phyloP scores from a whole-genome alignment of 495 filamentous ascomycete genomes.

The Aspergillus diversus region DNA sequence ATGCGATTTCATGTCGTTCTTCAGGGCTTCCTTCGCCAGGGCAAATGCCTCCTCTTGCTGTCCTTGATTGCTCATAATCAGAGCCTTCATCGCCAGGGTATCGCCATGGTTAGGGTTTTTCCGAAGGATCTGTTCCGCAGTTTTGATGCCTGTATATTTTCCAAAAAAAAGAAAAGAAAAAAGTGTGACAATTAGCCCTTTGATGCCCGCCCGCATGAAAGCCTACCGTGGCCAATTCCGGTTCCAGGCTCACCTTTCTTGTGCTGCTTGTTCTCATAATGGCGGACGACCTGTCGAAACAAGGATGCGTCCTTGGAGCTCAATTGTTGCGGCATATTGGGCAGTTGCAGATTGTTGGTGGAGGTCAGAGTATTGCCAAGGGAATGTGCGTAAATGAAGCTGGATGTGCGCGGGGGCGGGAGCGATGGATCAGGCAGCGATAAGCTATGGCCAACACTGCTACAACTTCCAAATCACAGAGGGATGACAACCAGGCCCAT shows the following conservation, averaged over 20 bases:
- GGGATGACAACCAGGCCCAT: constrained; percentile 9
- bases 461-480: constrained; percentile 10
- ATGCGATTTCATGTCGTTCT: constrained; percentile 96
- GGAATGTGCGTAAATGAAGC: constrained; percentile 42
- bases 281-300: constrained; percentile 90
- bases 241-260: constrained; percentile 70
- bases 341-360: constrained; percentile 34
- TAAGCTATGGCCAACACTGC: constrained; percentile 24
- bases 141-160: constrained; percentile 70
- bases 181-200: constrained; percentile 20
- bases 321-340: constrained; percentile 78
- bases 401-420: constrained; percentile 47
- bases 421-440: constrained; percentile 25
- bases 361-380: constrained; percentile 26
- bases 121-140: constrained; percentile 89
- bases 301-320: constrained; percentile 88
- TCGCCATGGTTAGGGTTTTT: constrained; percentile 97
- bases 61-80: constrained; percentile 90
- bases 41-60: constrained; percentile 92
- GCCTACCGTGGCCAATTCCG: constrained; percentile 15
- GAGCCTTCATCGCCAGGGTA: constrained; percentile 97
- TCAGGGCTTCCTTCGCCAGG: constrained; percentile 87
- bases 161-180: constrained; percentile 24
- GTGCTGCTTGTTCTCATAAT: constrained; percentile 98
- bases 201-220: constrained; percentile 19